Evolutionary conservation across 2,329 filamentous ascomycete genomes (phyloP).

Genomic region (Zymoseptoria pseudotritici): DNA sequence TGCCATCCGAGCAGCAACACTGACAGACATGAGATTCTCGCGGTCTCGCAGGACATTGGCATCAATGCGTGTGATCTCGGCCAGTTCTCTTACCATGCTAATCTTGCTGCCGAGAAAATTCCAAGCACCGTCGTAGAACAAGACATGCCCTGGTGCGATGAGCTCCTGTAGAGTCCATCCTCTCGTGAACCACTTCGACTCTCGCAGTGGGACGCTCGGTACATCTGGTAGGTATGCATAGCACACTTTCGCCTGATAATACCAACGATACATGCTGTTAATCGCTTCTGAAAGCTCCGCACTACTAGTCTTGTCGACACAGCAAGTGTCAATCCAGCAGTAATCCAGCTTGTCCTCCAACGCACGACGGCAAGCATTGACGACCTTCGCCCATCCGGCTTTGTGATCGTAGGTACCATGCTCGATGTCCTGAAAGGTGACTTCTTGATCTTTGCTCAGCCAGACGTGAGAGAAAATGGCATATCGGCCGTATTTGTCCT

Average conservation of each 20-base stretch:
- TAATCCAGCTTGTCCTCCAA: conserved; percentile 24
- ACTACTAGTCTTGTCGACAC: conserved; percentile 32
- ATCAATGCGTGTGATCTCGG: conserved; percentile 27
- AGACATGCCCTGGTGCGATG: conserved; percentile 16
- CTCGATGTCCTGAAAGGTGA: conserved; percentile 18
- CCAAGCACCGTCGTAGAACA: conserved; percentile 14
- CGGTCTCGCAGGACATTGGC: conserved; percentile 12
- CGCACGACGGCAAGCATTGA: conserved; percentile 14
- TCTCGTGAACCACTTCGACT: conserved; percentile 15
- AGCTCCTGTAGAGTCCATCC: conserved; percentile 23
- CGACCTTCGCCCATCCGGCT: conserved; percentile 18
- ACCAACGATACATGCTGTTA: conserved; percentile 28
- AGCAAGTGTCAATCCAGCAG: conserved; percentile 36
- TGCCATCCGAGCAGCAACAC: conserved; percentile 15
- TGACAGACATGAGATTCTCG: conserved; percentile 7
- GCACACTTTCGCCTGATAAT: conserved; percentile 28
- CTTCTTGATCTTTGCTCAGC: conserved; percentile 14
- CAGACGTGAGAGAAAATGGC: conserved; percentile 23
- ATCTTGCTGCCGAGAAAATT: conserved; percentile 13
- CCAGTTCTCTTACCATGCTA: conserved; percentile 15
- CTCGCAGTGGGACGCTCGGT: conserved; percentile 1
- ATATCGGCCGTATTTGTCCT: conserved; percentile 15
- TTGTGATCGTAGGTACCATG: conserved; percentile 6
- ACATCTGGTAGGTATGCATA: conserved; percentile 28
- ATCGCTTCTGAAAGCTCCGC: conserved; percentile 32